Evolutionary conservation across 73 alveolate species (phyloP), one percentile per base, ranked within the genome.

Genomic region (Durusdinium trenchii): DNA sequence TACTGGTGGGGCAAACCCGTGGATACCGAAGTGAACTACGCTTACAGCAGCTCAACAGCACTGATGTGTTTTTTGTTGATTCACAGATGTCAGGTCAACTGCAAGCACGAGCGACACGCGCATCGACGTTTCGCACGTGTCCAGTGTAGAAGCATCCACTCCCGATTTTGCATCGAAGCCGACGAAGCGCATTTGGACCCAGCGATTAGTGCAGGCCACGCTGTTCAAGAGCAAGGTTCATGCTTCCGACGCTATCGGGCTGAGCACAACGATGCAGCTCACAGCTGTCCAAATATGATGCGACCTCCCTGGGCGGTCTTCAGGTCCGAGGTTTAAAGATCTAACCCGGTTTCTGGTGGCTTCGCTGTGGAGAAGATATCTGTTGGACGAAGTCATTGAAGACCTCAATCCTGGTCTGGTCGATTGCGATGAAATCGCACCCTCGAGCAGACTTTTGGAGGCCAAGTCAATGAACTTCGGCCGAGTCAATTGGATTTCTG

Each of bases 1-100:
- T 89, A 89, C 76, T 89, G 96, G 96, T 89, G 96, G 96, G 96
- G 96, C 50, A 89, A 89, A 42, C 96, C 96, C 20, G 96, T 38
- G 26, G 47, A 62, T 52, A 62, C 51, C 20, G 86, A 69, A 9
- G 86, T 62, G 47, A 89, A 89, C 85, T 89, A 89, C n/a, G 96
- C 96, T 35, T 89, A 89, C 86, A 89, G 96, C 96, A 10, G n/a
- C 85, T n/a, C 50, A 35, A 36, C 86, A n/a, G 3, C 71, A 43
- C 4, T 36, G 78, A 54, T 12, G 69, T 18, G 26, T 2, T 38
- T 35, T 75, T 28, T 75, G 52, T 0, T 16, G 10, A 38, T 2
- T 14, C 30, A 26, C 86, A 75, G 3, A 26, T 67, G n/a, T 28
- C 52, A n/a, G n/a, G n/a, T n/a, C n/a, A n/a, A n/a, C n/a, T n/a